These are phyloP conservation scores for Rheum nobile DNA, from an alignment of 148 eudicot genomes.

Conservation along the genomic window DNA sequence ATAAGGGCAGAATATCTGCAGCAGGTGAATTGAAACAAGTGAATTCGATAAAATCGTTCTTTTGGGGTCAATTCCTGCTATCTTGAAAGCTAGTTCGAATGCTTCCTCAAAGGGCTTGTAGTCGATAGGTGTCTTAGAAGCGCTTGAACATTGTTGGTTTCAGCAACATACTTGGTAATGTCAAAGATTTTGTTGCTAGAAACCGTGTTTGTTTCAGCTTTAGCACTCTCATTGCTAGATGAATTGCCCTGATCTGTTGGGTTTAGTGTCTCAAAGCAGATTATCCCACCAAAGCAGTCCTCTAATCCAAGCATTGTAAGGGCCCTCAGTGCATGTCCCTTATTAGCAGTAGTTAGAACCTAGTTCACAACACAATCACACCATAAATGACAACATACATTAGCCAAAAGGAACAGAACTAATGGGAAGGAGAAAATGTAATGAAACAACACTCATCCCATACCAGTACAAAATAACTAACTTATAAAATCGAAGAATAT, in stretches of 20 bases:
- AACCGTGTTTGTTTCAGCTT: constrained; percentile 5
- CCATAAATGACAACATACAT: not conserved
- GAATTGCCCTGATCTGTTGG: constrained; percentile 39
- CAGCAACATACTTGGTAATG: constrained; percentile 25
- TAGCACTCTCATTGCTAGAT: constrained; percentile 41
- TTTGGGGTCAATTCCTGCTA: constrained; percentile 54
- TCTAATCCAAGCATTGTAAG: constrained; percentile 71
- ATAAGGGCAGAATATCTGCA: not conserved
- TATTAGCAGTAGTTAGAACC: constrained; percentile 72
- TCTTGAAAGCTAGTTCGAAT: constrained; percentile 49
- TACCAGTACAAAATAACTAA: not conserved
- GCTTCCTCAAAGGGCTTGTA: constrained; percentile 71
- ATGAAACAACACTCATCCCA: not conserved
- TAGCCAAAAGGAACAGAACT: not conserved
- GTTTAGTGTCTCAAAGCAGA: constrained; percentile 79
- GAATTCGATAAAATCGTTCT: constrained; percentile 38
- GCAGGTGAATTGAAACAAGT: not conserved
- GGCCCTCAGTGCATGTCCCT: constrained; percentile 48
- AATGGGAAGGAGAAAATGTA: not conserved
- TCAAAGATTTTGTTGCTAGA: constrained; percentile 21
- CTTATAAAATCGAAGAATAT: not conserved
- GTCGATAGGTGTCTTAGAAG: constrained; percentile 49
- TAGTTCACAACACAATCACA: constrained; percentile 9
- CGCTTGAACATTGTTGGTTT: constrained; percentile 18
- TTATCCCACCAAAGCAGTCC: constrained; percentile 70